Evolutionary conservation across 352 stramenopile species (phyloP).

Genomic region (Phytophthora podocarpi): DNA sequence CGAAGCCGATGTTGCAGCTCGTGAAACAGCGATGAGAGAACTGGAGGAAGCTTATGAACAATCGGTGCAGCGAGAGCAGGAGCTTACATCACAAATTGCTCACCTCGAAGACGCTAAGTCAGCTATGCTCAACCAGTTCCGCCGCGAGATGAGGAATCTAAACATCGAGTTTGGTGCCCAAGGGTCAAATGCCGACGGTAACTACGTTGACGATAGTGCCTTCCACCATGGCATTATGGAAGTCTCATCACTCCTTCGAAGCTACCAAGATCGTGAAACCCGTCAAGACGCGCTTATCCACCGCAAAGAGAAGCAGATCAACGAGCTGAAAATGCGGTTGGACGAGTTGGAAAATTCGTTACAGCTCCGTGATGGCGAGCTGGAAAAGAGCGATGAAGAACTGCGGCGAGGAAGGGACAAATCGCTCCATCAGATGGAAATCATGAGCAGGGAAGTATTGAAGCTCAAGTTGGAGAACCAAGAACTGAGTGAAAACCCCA

Average conservation of each 20-base stretch:
- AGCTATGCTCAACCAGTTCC: slow-evolving; percentile 38
- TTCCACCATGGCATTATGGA: slow-evolving; percentile 39
- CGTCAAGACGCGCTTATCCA: slow-evolving; percentile 48
- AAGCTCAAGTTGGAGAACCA: slow-evolving; percentile 64
- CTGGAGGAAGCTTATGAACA: slow-evolving; percentile 41
- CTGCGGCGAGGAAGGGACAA: slow-evolving; percentile 7
- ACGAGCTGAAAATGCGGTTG: slow-evolving; percentile 41
- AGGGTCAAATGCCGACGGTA: slow-evolving; percentile 4
- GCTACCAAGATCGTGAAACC: slow-evolving; percentile 50
- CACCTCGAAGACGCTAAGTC: slow-evolving; percentile 46
- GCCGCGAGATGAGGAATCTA: slow-evolving; percentile 49
- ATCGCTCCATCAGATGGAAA: slow-evolving; percentile 31
- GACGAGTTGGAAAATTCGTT: slow-evolving; percentile 29
- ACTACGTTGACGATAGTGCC: slow-evolving; percentile 23
- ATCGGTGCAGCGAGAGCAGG: slow-evolving; percentile 35
- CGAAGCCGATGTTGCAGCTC: slow-evolving; percentile 17
- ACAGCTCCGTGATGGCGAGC: slow-evolving; percentile 5
- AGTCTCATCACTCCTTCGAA: slow-evolving; percentile 43
- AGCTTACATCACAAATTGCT: slow-evolving; percentile 41
- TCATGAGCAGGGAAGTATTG: slow-evolving; percentile 44
- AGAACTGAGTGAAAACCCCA: slow-evolving; percentile 35
- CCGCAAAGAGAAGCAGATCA: slow-evolving; percentile 53
- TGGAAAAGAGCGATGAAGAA: slow-evolving; percentile 13
- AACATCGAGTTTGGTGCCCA: slow-evolving; percentile 37
- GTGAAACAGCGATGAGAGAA: slow-evolving; percentile 20